phyloP scores from a whole-genome alignment of 176 grass and related monocot species.

The Cenchrus purpureus region DNA sequence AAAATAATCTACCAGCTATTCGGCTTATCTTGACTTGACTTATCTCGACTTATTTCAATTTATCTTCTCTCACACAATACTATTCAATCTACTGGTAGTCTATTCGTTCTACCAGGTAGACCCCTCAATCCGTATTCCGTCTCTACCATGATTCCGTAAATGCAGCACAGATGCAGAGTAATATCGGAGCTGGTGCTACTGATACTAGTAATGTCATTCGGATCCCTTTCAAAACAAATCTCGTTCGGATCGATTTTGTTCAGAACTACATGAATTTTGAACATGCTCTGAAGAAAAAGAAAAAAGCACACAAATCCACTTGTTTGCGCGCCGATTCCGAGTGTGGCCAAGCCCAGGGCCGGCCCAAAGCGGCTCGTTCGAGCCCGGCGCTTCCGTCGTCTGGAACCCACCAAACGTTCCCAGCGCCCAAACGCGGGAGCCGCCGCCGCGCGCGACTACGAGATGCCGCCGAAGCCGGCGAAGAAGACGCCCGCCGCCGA shows the following conservation, averaged over 20 bases:
- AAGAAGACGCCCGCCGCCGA: neutral
- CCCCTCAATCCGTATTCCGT: too few species aligned
- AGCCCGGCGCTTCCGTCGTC: neutral
- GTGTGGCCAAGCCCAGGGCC: neutral
- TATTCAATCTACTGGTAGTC: too few species aligned
- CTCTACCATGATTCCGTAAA: neutral
- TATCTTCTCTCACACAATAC: too few species aligned
- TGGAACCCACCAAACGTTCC: neutral
- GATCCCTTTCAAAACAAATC: too few species aligned
- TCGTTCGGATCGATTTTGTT: neutral
- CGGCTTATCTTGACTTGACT: too few species aligned
- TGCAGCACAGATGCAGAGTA: neutral
- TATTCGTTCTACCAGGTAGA: too few species aligned
- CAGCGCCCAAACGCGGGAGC: neutral
- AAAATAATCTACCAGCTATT: too few species aligned
- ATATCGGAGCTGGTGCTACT: neutral
- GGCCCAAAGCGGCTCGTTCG: neutral
- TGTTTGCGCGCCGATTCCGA: neutral
- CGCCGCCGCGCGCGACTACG: neutral
- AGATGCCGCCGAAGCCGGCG: conserved; percentile 41
- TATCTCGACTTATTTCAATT: too few species aligned
- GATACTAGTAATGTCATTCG: too few species aligned
- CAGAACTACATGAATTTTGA: neutral
- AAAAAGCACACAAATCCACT: neutral
- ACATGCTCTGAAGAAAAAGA: neutral